A percentile compares a stretch with the other conserved stretches of the same genome.
Conservation (phyloP, 495 filamentous ascomycete genomes). For the Diplogelasinospora grovesii region DNA sequence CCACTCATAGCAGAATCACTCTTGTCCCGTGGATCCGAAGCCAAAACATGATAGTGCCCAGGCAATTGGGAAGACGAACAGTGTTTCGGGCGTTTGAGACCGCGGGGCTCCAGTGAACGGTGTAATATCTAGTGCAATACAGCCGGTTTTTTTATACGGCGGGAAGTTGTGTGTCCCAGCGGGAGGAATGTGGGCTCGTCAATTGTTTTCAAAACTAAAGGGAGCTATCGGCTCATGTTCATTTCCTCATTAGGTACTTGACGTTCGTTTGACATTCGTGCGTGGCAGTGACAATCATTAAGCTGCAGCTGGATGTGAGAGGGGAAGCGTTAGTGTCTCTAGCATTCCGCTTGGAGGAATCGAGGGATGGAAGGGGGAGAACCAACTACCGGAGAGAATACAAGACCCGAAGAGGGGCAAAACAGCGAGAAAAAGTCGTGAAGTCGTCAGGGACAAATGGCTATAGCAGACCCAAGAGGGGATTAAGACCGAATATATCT, state of each 20-base stretch:
- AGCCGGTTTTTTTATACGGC: too few species aligned
- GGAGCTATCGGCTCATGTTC: neutral
- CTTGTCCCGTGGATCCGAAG: constrained; percentile 16
- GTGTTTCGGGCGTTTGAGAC: constrained; percentile 8
- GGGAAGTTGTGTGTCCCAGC: too few species aligned
- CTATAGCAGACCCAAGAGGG: too few species aligned
- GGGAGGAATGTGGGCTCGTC: neutral
- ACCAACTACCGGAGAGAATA: neutral
- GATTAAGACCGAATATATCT: constrained; percentile 2
- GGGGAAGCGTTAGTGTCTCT: neutral
- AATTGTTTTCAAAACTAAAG: neutral
- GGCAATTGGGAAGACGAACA: constrained; percentile 2
- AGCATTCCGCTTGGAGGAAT: neutral
- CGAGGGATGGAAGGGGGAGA: neutral
- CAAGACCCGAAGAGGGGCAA: neutral
- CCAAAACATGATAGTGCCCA: constrained; percentile 14
- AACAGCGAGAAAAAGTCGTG: neutral
- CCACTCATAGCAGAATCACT: constrained; percentile 62
- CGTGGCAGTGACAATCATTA: neutral
- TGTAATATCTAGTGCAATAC: constrained; percentile 9
- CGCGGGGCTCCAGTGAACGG: constrained; percentile 7
- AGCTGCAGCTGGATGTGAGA: neutral
- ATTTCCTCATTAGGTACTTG: neutral
- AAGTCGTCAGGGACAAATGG: neutral
- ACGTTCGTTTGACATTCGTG: neutral